Conservation (phyloP, 2,329 filamentous ascomycete species). For the Exophiala sp. region DNA sequence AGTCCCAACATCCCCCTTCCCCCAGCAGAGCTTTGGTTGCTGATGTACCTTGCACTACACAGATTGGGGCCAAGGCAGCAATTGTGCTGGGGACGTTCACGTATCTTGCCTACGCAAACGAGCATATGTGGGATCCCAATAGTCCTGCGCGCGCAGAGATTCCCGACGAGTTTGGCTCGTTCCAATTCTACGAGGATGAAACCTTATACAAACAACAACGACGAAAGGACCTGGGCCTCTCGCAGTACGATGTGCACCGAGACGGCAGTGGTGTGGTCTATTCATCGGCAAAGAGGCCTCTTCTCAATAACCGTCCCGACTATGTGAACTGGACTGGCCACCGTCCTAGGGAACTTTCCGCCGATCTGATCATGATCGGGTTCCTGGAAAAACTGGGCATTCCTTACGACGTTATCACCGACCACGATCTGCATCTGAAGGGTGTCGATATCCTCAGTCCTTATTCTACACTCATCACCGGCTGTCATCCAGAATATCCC, state of each 20-base stretch:
- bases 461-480: constrained; percentile 30
- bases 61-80: constrained; percentile 24
- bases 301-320: constrained; percentile 37
- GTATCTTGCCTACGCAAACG: constrained; percentile 39
- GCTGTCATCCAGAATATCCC: constrained; percentile 36
- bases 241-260: constrained; percentile 37
- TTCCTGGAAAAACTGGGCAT: constrained; percentile 33
- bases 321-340: constrained; percentile 36
- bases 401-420: constrained; percentile 36
- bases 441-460: constrained; percentile 23
- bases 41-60: too few species aligned
- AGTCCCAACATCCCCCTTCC: not conserved
- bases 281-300: constrained; percentile 34
- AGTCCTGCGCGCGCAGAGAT: constrained; percentile 22
- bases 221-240: constrained; percentile 36
- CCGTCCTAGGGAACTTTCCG: constrained; percentile 37
- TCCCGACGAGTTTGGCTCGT: constrained; percentile 15
- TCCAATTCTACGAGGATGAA: constrained; percentile 14
- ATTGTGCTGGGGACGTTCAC: constrained; percentile 37
- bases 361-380: constrained; percentile 36
- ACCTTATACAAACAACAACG: constrained; percentile 29
- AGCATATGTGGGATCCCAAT: constrained; percentile 30
- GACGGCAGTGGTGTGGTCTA: constrained; percentile 35
- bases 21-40: too few species aligned
- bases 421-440: constrained; percentile 34